These are phyloP conservation scores for Puccinia novopanici DNA, from an alignment of 1,284 basidiomycete genomes.

Conservation along the genomic window DNA sequence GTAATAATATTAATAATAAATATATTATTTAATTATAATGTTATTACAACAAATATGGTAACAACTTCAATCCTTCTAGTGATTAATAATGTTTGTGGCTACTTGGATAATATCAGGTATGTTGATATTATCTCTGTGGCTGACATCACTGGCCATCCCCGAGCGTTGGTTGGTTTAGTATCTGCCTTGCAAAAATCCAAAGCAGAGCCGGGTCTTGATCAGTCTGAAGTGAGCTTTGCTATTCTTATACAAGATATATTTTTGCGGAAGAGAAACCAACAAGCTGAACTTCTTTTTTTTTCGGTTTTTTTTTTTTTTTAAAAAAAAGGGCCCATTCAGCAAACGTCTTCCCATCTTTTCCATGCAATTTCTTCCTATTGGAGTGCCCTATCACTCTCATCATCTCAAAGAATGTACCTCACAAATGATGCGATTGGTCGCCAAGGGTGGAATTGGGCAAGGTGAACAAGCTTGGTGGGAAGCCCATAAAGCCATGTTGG, in stretches of 20 bases:
- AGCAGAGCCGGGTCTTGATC: conserved; percentile 82
- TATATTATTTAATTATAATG: no score
- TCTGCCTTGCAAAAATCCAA: conserved; percentile 84
- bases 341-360: conserved; percentile 93
- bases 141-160: conserved; percentile 90
- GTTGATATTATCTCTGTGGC: no score
- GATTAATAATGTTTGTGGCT: no score
- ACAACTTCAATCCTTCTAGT: no score
- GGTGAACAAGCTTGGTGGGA: conserved; percentile 63
- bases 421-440: conserved; percentile 63
- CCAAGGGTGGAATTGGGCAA: conserved; percentile 73
- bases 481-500: conserved; percentile 75
- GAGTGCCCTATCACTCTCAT: conserved; percentile 89
- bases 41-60: no score
- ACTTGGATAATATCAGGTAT: no score
- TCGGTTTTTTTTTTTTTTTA: no score
- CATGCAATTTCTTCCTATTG: conserved; percentile 87
- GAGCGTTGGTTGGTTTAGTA: conserved; percentile 89
- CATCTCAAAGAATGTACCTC: conserved; percentile 79
- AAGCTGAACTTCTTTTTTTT: background rate
- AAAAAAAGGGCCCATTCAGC: conserved; percentile 70
- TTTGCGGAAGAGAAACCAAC: background rate
- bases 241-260: background rate
- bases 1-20: no score
- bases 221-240: conserved; percentile 69